A percentile compares a stretch with the other conserved stretches of the same genome.
phyloP scores from a whole-genome alignment of 2,329 filamentous ascomycete species.

The Monosporascus ibericus region DNA sequence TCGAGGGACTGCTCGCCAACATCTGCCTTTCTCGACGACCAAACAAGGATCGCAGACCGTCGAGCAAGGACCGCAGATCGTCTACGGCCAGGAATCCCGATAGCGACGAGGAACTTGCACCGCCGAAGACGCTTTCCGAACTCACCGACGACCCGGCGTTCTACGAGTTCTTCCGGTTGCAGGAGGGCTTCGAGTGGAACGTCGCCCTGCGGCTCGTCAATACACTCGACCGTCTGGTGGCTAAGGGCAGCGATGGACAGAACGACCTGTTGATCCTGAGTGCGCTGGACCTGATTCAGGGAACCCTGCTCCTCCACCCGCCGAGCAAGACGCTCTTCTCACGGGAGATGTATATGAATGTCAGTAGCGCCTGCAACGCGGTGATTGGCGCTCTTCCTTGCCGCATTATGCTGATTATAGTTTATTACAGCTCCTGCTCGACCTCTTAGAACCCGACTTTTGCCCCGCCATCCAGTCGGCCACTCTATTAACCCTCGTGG shows the following conservation, averaged over 20 bases:
- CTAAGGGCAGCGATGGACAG: conserved; percentile 72
- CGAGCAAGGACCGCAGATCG: conserved; percentile 19
- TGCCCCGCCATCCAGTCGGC: conserved; percentile 88
- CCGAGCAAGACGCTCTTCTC: conserved; percentile 83
- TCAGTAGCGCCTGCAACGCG: conserved; percentile 30
- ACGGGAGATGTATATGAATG: conserved; percentile 91
- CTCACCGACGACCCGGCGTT: conserved; percentile 82
- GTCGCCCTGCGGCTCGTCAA: conserved; percentile 79
- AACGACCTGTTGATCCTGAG: conserved; percentile 86
- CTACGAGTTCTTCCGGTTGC: conserved; percentile 90
- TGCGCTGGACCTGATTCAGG: conserved; percentile 84
- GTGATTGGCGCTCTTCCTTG: neutral
- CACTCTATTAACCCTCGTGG: conserved; percentile 84
- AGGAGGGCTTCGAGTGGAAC: conserved; percentile 98
- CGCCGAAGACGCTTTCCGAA: conserved; percentile 59
- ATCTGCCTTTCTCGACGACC: conserved; percentile 68
- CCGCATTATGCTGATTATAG: too few relatives aligned
- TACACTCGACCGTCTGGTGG: conserved; percentile 79
- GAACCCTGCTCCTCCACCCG: conserved; percentile 79
- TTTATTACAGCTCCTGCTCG: conserved; percentile 64
- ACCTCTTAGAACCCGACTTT: conserved; percentile 88
- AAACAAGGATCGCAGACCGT: neutral
- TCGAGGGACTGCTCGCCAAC: conserved; percentile 88
- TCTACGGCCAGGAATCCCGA: conserved; percentile 16
- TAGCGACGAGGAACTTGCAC: conserved; percentile 32